These are phyloP conservation scores for Ajuga chamaepitys DNA, from an alignment of 257 asterid genomes.

Conservation along the genomic window DNA sequence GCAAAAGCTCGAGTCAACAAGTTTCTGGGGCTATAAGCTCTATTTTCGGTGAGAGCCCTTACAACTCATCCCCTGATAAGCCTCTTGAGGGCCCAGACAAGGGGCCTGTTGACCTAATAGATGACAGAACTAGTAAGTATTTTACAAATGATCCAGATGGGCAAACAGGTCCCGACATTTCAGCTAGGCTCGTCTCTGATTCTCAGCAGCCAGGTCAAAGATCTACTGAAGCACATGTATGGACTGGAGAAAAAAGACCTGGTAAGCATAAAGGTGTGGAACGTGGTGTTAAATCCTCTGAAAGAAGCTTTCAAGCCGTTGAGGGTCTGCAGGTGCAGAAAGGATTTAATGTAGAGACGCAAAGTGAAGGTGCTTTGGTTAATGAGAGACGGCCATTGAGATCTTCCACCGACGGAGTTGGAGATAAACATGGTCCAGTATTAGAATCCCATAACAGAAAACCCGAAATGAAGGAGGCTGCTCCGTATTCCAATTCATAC, in stretches of 20 bases:
- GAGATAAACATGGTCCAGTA: slow-evolving; percentile 33
- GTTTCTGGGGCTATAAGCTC: slow-evolving; percentile 42
- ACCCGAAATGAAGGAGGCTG: slow-evolving; percentile 42
- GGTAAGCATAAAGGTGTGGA: slow-evolving; percentile 48
- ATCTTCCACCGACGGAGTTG: slow-evolving; percentile 33
- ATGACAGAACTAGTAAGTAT: slow-evolving; percentile 29
- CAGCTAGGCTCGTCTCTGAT: slow-evolving; percentile 38
- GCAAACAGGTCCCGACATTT: slow-evolving; percentile 32
- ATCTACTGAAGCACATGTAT: slow-evolving; percentile 34
- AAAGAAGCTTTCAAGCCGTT: slow-evolving; percentile 35
- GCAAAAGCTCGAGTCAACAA: slow-evolving; percentile 36
- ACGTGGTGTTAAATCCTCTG: slow-evolving; percentile 41
- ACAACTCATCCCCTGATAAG: slow-evolving; percentile 48
- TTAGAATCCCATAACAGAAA: slow-evolving; percentile 33
- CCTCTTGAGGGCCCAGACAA: slow-evolving; percentile 30
- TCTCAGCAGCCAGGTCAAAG: slow-evolving; percentile 42
- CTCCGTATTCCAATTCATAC: slow-evolving; percentile 27
- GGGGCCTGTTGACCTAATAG: slow-evolving; percentile 27
- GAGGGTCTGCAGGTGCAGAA: slow-evolving; percentile 39
- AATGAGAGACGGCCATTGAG: slow-evolving; percentile 33
- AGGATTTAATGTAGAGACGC: slow-evolving; percentile 30
- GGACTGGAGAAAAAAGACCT: slow-evolving; percentile 39
- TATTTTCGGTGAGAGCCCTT: slow-evolving; percentile 46
- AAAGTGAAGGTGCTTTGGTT: slow-evolving; percentile 27
- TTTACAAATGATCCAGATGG: slow-evolving; percentile 32